Conservation (phyloP, 1,139 yeast genomes). For the Suhomyces panamericanus region DNA sequence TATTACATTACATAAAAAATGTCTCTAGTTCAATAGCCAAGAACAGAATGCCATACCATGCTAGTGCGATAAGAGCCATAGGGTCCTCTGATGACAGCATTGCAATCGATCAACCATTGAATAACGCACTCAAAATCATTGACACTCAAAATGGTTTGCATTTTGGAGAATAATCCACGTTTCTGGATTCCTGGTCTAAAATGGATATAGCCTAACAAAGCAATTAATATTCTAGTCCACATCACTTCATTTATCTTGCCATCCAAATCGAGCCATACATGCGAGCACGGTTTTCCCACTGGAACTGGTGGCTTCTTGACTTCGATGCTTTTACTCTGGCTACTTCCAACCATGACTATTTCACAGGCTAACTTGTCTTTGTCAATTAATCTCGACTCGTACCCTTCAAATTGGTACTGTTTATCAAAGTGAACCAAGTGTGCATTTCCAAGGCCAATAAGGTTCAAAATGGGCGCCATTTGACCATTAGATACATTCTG, state of each 20-base stretch:
- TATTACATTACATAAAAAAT: too few relatives aligned
- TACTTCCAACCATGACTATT: conserved; percentile 35
- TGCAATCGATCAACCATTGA: conserved; percentile 55
- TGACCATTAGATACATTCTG: conserved; percentile 59
- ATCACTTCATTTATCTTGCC: conserved; percentile 58
- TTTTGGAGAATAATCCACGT: conserved; percentile 31
- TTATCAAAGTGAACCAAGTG: conserved; percentile 55
- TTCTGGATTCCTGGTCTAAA: conserved; percentile 66
- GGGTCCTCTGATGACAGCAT: conserved; percentile 38
- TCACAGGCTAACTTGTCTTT: conserved; percentile 65
- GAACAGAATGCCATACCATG: conserved; percentile 53
- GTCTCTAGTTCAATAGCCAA: conserved; percentile 24
- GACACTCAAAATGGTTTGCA: conserved; percentile 45
- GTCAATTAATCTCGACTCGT: conserved; percentile 63
- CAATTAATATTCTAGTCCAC: conserved; percentile 59
- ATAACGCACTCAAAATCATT: conserved; percentile 53
- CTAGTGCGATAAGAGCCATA: conserved; percentile 52
- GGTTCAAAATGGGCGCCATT: conserved; percentile 53
- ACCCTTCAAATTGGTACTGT: conserved; percentile 50
- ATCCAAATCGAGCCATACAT: conserved; percentile 68
- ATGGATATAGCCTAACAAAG: conserved; percentile 52
- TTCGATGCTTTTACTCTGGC: conserved; percentile 2
- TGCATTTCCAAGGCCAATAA: conserved; percentile 38
- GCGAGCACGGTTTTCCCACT: conserved; percentile 60
- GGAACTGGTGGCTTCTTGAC: conserved; percentile 44